A percentile compares a stretch with the other conserved stretches of the same genome.
These are phyloP conservation scores for Amanita phalloides DNA, from an alignment of 768 basidiomycete species.

Conservation along the genomic window DNA sequence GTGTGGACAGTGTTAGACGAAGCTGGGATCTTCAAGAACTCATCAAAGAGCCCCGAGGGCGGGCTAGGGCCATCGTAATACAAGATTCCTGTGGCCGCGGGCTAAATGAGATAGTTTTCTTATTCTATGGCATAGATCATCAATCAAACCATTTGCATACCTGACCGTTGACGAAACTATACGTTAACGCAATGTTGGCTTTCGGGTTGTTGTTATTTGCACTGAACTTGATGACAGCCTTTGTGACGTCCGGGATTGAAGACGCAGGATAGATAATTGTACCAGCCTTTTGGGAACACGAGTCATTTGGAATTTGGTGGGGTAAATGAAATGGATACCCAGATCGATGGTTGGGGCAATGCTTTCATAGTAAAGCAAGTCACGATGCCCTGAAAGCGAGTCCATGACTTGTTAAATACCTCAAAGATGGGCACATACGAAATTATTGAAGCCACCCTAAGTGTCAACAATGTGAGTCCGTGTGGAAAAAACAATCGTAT, in stretches of 20 bases:
- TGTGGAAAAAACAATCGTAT: not conserved
- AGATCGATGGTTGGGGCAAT: slow-evolving; percentile 44
- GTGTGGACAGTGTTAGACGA: slow-evolving; percentile 21
- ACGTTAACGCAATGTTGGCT: slow-evolving; percentile 37
- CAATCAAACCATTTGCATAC: slow-evolving; percentile 12
- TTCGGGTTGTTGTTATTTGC: slow-evolving; percentile 37
- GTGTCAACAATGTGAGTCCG: not conserved
- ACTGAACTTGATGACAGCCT: slow-evolving; percentile 31
- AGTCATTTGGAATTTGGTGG: not conserved
- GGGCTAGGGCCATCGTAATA: slow-evolving; percentile 44
- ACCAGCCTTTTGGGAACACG: slow-evolving; percentile 33
- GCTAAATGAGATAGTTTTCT: slow-evolving; percentile 6
- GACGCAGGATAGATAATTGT: slow-evolving; percentile 21
- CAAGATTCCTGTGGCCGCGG: slow-evolving; percentile 16
- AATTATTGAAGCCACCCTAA: slow-evolving; percentile 57
- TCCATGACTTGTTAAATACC: not conserved
- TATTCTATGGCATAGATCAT: slow-evolving; percentile 1
- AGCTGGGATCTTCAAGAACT: slow-evolving; percentile 29
- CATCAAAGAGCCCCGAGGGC: slow-evolving; percentile 34
- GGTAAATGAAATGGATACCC: slow-evolving; percentile 29
- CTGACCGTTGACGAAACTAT: slow-evolving; percentile 23
- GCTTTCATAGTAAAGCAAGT: slow-evolving; percentile 46
- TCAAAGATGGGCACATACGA: slow-evolving; percentile 15
- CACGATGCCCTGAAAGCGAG: slow-evolving; percentile 36
- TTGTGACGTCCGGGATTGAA: slow-evolving; percentile 15